Conservation (phyloP, 1,139 yeast genomes). For the Candida albicans region DNA sequence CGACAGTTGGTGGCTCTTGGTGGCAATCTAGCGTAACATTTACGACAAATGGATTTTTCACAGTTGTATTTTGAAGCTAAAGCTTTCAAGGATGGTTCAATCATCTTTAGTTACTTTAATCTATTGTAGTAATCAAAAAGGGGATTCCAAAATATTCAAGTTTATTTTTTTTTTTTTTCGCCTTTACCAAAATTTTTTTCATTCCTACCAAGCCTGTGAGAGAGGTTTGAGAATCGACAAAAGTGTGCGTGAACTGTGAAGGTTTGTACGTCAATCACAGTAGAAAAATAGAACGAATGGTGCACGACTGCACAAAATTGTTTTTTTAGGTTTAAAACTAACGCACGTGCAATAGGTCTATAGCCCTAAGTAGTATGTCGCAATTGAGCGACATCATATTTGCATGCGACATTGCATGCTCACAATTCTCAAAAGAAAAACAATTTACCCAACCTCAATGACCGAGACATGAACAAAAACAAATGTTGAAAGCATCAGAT, state of each 20-base stretch:
- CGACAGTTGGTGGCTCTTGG: conserved; percentile 99
- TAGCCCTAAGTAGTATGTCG: conserved; percentile 4
- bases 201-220: no score
- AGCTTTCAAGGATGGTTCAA: conserved; percentile 99
- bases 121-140: conserved; percentile 4
- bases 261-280: not conserved
- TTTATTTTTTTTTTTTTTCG: conserved; percentile 8
- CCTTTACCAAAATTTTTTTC: not conserved
- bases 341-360: conserved; percentile 4
- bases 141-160: conserved; percentile 1
- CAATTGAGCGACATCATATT: not conserved
- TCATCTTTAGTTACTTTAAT: conserved; percentile 48
- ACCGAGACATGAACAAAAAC: not conserved
- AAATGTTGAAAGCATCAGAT: not conserved
- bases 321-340: not conserved
- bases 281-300: not conserved
- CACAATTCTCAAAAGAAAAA: not conserved
- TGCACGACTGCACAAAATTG: not conserved
- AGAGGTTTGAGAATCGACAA: not conserved
- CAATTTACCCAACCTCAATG: not conserved
- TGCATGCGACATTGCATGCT: not conserved
- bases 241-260: not conserved
- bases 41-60: conserved; percentile 98
- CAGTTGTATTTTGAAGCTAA: conserved; percentile 99
- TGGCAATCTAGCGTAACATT: conserved; percentile 99